Conservation (phyloP, 2,329 filamentous ascomycete genomes). For the Zasmidium angulare region DNA sequence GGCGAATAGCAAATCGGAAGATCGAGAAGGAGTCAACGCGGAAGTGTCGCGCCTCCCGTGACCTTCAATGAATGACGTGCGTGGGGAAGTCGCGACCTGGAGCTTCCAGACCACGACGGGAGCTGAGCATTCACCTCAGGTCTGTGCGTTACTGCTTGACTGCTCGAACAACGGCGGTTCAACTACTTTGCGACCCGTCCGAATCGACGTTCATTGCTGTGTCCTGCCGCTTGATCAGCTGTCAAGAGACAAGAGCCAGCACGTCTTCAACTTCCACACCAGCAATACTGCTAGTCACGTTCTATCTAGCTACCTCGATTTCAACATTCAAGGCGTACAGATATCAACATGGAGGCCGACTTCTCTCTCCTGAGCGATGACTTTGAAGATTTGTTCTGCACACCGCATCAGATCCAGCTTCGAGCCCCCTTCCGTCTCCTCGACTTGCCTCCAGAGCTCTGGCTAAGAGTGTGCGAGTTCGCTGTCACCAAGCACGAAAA, state of each 20-base stretch:
- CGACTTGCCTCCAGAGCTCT: conserved; percentile 23
- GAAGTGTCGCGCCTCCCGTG: neutral
- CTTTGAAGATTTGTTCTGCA: conserved; percentile 15
- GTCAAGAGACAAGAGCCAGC: no score
- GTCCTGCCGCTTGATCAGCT: no score
- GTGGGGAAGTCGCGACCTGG: neutral
- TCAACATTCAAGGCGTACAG: no score
- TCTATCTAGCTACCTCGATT: no score
- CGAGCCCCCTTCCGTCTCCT: conserved; percentile 18
- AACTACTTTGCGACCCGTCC: no score
- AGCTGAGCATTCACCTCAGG: no score
- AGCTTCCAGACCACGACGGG: neutral
- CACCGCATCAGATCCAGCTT: conserved; percentile 6
- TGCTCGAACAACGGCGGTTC: no score
- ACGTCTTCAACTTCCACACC: no score
- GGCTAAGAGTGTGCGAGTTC: conserved; percentile 15
- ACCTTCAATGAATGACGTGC: neutral
- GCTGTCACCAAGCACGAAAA: conserved; percentile 9
- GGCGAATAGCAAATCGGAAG: no score
- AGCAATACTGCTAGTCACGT: no score
- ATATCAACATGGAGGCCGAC: conserved; percentile 11
- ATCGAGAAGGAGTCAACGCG: neutral
- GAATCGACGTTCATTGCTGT: no score
- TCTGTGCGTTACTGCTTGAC: no score
- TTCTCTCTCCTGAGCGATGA: conserved; percentile 8